Evolutionary conservation across 2,329 filamentous ascomycete species (phyloP).

Genomic region (Xylariaceae sp.): DNA sequence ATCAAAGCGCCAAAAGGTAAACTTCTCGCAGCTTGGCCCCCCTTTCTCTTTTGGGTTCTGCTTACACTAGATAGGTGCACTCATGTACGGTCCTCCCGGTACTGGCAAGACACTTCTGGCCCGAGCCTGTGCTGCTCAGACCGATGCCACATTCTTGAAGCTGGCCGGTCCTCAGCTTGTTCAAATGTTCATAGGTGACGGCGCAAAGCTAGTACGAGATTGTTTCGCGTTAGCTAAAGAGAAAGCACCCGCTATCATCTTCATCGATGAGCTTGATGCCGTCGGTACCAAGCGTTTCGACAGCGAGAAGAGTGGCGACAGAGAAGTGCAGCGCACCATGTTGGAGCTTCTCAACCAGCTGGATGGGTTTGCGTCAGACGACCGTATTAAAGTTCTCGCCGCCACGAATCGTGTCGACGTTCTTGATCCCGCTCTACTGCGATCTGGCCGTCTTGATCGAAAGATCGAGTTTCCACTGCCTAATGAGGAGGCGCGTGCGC

Average conservation of each 20-base stretch:
- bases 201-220: conserved; percentile 94
- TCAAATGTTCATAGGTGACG: conserved; percentile 99
- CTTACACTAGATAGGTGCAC: conserved; percentile 60
- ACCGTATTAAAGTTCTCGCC: conserved; percentile 92
- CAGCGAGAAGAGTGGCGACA: conserved; percentile 94
- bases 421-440: conserved; percentile 83
- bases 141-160: conserved; percentile 97
- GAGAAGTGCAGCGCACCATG: conserved; percentile 98
- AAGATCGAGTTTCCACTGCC: conserved; percentile 98
- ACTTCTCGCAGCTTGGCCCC: conserved; percentile 17
- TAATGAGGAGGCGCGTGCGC: conserved; percentile 94
- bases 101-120: conserved; percentile 90
- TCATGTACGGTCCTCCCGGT: conserved; percentile 95
- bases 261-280: conserved; percentile 97
- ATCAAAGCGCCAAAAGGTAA: conserved; percentile 98
- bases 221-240: conserved; percentile 97
- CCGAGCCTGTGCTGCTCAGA: conserved; percentile 94
- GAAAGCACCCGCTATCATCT: conserved; percentile 98
- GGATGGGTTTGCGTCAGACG: conserved; percentile 94
- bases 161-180: conserved; percentile 95
- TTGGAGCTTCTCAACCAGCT: conserved; percentile 97
- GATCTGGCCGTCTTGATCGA: conserved; percentile 86
- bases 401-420: conserved; percentile 95
- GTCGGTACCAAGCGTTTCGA: conserved; percentile 99
- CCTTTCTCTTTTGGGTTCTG: background rate